A percentile compares a stretch with the other conserved stretches of the same genome.
Conservation (phyloP, 805 yeast species). For the Lipomyces yamanashiensis region DNA sequence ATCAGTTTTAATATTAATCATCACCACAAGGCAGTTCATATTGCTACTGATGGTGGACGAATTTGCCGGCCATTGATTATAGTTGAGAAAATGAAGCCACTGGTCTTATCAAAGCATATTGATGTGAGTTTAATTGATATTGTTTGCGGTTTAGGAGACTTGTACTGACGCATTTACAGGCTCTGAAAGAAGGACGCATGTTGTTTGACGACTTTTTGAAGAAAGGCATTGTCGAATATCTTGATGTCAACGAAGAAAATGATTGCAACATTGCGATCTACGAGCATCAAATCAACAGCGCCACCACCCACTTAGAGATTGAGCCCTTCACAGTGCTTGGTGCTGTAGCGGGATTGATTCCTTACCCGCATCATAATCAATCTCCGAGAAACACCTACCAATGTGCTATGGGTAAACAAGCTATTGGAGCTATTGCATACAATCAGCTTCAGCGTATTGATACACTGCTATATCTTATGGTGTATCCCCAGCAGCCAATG, state of each 20-base stretch:
- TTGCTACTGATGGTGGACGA: constrained; percentile 98
- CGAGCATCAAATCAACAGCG: constrained; percentile 61
- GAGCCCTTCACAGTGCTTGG: constrained; percentile 94
- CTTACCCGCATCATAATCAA: constrained; percentile 99
- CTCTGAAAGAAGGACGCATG: constrained; percentile 70
- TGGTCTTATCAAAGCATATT: constrained; percentile 75
- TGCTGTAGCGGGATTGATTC: constrained; percentile 97
- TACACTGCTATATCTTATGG: constrained; percentile 90
- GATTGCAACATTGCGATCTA: constrained; percentile 91
- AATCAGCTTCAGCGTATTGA: constrained; percentile 96
- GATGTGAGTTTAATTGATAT: constrained; percentile 24
- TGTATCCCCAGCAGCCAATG: constrained; percentile 99
- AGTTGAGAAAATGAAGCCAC: constrained; percentile 71
- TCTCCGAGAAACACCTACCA: constrained; percentile 99
- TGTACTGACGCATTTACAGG: constrained; percentile 29
- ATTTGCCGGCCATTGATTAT: constrained; percentile 96
- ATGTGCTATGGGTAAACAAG: constrained; percentile 99
- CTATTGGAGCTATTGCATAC: constrained; percentile 98
- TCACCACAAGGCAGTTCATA: constrained; percentile 92
- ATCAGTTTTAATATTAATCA: constrained; percentile 87
- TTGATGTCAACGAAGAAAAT: constrained; percentile 97
- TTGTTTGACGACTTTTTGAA: constrained; percentile 88
- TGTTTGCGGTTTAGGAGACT: too few relatives aligned
- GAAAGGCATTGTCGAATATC: constrained; percentile 87
- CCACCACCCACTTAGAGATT: constrained; percentile 87